phyloP scores from a whole-genome alignment of 805 yeast genomes.

The Kodamaea kakaduensis region DNA sequence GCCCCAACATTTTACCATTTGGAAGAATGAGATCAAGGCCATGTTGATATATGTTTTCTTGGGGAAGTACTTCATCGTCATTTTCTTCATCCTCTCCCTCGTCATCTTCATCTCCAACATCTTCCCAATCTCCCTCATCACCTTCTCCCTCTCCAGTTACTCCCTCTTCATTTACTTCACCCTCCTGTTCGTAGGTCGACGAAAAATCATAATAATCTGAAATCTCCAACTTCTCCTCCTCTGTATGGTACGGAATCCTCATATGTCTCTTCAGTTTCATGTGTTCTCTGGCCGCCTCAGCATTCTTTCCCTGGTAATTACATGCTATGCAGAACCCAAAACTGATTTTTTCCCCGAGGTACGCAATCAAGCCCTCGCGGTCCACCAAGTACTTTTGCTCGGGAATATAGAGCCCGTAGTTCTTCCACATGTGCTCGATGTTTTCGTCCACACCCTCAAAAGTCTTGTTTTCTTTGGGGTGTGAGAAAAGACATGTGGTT shows the following conservation, averaged over 20 bases:
- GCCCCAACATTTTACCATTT: conserved; percentile 41
- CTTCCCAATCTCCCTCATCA: conserved; percentile 37
- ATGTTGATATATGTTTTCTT: conserved; percentile 29
- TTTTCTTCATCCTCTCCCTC: conserved; percentile 22
- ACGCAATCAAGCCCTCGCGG: conserved; percentile 65
- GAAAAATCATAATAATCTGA: conserved; percentile 83
- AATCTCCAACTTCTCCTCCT: conserved; percentile 70
- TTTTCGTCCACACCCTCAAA: conserved; percentile 40
- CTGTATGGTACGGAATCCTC: conserved; percentile 80
- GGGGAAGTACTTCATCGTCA: conserved; percentile 23
- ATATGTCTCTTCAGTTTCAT: conserved; percentile 83
- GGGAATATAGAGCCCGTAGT: conserved; percentile 86
- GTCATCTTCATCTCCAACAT: conserved; percentile 25
- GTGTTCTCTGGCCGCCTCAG: conserved; percentile 88
- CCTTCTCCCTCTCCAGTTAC: conserved; percentile 10
- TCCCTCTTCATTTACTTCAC: conserved; percentile 3
- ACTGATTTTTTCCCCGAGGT: conserved; percentile 76
- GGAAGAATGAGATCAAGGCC: conserved; percentile 41
- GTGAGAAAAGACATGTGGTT: conserved; percentile 50
- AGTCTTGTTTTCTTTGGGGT: conserved; percentile 27
- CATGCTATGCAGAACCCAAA: conserved; percentile 84
- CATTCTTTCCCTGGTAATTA: conserved; percentile 72
- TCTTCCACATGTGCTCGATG: conserved; percentile 68
- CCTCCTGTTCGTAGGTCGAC: conserved; percentile 48
- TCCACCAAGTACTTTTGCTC: conserved; percentile 69